Evolutionary conservation across 2,329 filamentous ascomycete genomes (phyloP), one percentile per base, ranked within the genome.

Genomic region (Pestalotiopsis sp.): DNA sequence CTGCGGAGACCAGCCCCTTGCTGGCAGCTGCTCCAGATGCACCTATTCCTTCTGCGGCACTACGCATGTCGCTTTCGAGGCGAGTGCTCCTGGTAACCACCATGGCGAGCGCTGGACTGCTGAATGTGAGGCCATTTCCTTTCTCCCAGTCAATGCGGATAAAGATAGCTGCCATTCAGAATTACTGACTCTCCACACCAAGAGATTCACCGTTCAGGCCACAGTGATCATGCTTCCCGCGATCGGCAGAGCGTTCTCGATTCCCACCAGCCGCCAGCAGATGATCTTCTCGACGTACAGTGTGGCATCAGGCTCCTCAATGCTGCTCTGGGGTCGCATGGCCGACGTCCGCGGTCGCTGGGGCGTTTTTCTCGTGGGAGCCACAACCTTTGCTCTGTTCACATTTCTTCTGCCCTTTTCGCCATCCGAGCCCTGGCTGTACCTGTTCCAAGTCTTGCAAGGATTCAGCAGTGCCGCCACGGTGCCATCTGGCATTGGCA

Each of bases 391-490:
- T 20, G 75, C 83, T 1, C 69, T 88, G 6, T 90, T 87, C 81
- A 85, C 85, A 6, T 77, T 91, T 38, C 79, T 90, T 36, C 85
- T 82, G 9, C 88, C 89, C 0, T 87, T 90, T 74, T 85, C 85
- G 7, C 80, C 81, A 62, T 87, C 85, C 71, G 83, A 85, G 68
- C 72, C 87, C n/a, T 90, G 90, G 86, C 78, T 91, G 68, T 84
- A 88, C 68, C 77, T 90, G 57, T 88, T 84, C 73, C 86, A 89
- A 70, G 88, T 87, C 2, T 73, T 90, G 13, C 87, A 90, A 75
- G 89, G 89, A 0, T 78, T 91, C 12, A 88, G 87, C 2, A 82
- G 88, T 1, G 88, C 88, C 3, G 87, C 88, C 0, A 88, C 88
- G 70, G 76, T 91, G 13, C 88, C 88, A 0, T 85, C 86, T 3